Evolutionary conservation across 1,139 yeast species (phyloP).

Genomic region (Saccharomycopsis hybrid): DNA sequence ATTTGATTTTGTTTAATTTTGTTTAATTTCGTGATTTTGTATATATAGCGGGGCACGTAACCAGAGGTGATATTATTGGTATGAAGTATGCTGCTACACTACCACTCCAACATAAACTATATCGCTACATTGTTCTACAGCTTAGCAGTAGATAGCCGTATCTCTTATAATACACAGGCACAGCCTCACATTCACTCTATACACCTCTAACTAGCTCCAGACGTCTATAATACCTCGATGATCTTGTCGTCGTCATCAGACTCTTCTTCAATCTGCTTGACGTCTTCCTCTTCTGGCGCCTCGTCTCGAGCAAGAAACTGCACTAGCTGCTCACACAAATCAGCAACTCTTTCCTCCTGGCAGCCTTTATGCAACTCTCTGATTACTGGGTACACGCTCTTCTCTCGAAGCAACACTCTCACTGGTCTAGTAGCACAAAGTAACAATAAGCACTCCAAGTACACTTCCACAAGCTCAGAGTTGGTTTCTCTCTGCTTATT

Average conservation of each 20-base stretch:
- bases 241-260: constrained; percentile 20
- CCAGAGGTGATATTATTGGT: too few relatives aligned
- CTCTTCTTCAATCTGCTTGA: constrained; percentile 8
- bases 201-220: too few relatives aligned
- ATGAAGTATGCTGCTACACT: too few relatives aligned
- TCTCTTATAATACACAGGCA: too few relatives aligned
- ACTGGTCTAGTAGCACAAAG: constrained; percentile 68
- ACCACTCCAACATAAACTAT: too few relatives aligned
- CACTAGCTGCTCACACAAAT: constrained; percentile 67
- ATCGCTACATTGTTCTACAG: too few relatives aligned
- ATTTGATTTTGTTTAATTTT: too few relatives aligned
- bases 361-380: constrained; percentile 75
- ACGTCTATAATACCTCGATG: constrained; percentile 16
- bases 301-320: constrained; percentile 92
- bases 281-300: constrained; percentile 35
- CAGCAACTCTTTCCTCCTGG: constrained; percentile 59
- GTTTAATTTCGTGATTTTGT: too few relatives aligned
- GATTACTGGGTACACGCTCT: constrained; percentile 75
- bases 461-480: constrained; percentile 56
- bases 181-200: too few relatives aligned
- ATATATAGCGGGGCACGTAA: too few relatives aligned
- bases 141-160: too few relatives aligned
- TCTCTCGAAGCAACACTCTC: constrained; percentile 70
- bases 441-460: constrained; percentile 69
- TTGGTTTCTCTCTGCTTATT: constrained; percentile 76